Evolutionary conservation across 1,284 basidiomycete genomes (phyloP).

Genomic region (Naganishia liquefaciens): DNA sequence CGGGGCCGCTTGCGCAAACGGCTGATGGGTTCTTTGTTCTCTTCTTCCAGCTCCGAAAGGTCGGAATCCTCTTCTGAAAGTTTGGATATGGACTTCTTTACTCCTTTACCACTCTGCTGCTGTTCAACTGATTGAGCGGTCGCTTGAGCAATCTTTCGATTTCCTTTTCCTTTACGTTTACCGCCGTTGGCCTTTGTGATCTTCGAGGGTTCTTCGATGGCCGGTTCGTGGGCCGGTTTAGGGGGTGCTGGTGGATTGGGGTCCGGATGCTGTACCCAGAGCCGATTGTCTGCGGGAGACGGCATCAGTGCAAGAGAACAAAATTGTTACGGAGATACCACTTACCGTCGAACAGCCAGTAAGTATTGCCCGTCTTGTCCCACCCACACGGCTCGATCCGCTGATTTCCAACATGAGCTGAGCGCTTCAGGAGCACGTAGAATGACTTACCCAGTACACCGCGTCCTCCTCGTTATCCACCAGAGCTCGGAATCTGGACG

Average conservation of each 20-base stretch:
- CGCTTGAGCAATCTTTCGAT: neutral
- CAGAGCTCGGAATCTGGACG: constrained; percentile 57
- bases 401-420: constrained; percentile 38
- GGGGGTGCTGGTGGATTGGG: constrained; percentile 34
- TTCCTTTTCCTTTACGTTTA: neutral
- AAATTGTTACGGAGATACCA: neutral
- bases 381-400: constrained; percentile 59
- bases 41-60: neutral
- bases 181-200: constrained; percentile 7
- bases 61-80: neutral
- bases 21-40: neutral
- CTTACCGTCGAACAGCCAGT: constrained; percentile 60
- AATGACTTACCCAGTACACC: constrained; percentile 54
- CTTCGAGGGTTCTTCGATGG: neutral
- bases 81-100: constrained; percentile 2
- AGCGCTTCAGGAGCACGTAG: too few relatives aligned
- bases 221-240: constrained; percentile 5
- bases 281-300: constrained; percentile 56
- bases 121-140: neutral
- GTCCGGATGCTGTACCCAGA: constrained; percentile 59
- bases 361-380: constrained; percentile 59
- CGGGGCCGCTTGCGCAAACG: constrained; percentile 7
- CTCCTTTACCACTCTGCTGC: neutral
- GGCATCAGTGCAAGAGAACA: neutral
- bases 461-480: constrained; percentile 57